Base-by-base conservation (phyloP, 2,329 filamentous ascomycete species). In the Colletotrichum sp. region DNA sequence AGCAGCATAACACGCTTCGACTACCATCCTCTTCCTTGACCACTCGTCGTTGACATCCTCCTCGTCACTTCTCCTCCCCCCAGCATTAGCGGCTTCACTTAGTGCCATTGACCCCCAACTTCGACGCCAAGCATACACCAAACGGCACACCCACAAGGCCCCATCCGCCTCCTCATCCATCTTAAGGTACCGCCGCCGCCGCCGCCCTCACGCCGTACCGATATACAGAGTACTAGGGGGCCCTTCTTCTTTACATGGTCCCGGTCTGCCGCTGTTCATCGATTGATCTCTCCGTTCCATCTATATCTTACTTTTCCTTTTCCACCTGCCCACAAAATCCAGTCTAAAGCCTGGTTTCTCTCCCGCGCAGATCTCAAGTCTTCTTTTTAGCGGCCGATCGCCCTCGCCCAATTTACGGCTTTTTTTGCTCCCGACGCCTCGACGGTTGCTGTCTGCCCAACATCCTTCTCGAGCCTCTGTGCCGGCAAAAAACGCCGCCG, bases 181-280 rank as follows among this genome's bases (percentile, higher is more conserved):
- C 76, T 76, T 71, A 28, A 32, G 59, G n/a, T 62, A n/a, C 59
- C n/a, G 15, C 52, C 24, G 24, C 73, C 72, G 26, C n/a, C 32
- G 12, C 36, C 32, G 21, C 60, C 30, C 18, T 64, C n/a, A 36
- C 60, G 60, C 60, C 32, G n/a, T 64, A 36, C 60, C 18, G 13
- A 30, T 24, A 12, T 62, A 30, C 57, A 28, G 28, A 39, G 39
- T 64, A 64, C 28, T 10, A 64, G 24, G 60, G 60, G 72, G 74
- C 72, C 71, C 74, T 67, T 66, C 69, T 76, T 75, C 80, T 78
- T 82, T 80, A 78, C 80, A 79, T 81, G 30, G 21, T 18, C 16
- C 36, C 16, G 36, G 36, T 34, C 59, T 34, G 26, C 12, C 21
- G 18, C 16, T 62, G n/a, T 32, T 28, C 59, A 62, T 62, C 59